phyloP scores from a whole-genome alignment of 179 eudicot species.

The Nepenthes alata region DNA sequence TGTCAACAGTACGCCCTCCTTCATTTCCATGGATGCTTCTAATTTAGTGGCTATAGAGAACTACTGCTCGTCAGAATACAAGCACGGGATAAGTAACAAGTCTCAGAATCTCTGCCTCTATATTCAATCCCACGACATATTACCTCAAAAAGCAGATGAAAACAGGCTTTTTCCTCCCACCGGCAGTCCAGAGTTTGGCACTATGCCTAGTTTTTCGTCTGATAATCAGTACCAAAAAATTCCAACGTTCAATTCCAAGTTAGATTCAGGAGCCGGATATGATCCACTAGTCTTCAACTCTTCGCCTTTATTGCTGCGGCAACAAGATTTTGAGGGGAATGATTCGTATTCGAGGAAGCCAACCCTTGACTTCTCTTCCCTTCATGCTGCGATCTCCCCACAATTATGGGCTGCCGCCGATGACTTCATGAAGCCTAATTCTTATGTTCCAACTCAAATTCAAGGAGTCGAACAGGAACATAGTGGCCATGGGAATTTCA shows the following conservation, averaged over 20 bases:
- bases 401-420: not conserved
- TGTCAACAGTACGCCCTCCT: not conserved
- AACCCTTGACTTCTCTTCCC: constrained; percentile 1
- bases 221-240: constrained; percentile 5
- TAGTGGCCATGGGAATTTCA: not conserved
- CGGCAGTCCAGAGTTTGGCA: not conserved
- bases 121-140: not conserved
- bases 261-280: not conserved
- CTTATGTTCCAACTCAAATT: not conserved
- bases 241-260: constrained; percentile 3
- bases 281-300: not conserved
- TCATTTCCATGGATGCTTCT: constrained; percentile 4
- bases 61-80: no score
- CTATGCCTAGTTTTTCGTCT: constrained; percentile 1
- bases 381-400: not conserved
- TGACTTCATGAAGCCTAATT: not conserved
- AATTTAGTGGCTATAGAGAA: not conserved
- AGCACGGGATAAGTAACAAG: not conserved
- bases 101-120: not conserved
- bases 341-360: not conserved
- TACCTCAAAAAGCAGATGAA: constrained; percentile 1
- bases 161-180: no score
- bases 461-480: constrained; percentile 1
- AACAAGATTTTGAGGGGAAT: not conserved
- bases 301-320: constrained; percentile 1